A percentile compares a stretch with the other conserved stretches of the same genome.
Evolutionary conservation across 495 filamentous ascomycete species (phyloP).

Genomic region (Pyrenopolyporus hunteri): DNA sequence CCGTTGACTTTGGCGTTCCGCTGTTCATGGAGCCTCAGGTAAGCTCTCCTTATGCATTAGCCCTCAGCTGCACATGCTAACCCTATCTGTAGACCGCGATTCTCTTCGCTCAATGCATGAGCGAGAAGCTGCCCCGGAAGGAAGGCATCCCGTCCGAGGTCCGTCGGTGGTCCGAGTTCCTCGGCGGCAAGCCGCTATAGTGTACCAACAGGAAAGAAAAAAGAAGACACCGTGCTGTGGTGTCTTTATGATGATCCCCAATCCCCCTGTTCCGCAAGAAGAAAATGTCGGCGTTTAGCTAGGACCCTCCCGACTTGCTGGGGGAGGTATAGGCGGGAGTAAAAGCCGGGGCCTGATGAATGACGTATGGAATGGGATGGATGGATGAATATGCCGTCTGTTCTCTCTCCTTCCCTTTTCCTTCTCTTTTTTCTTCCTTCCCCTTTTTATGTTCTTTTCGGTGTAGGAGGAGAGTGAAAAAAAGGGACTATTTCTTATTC

Average conservation of each 20-base stretch:
- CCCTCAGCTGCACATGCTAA: constrained; percentile 34
- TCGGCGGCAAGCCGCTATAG: constrained; percentile 90
- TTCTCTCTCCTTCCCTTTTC: neutral
- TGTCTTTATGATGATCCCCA: neutral
- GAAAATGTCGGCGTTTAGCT: constrained; percentile 11
- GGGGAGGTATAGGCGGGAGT: neutral
- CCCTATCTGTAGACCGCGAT: constrained; percentile 75
- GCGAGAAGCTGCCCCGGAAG: constrained; percentile 83
- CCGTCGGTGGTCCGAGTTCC: constrained; percentile 90
- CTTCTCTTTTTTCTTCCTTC: neutral
- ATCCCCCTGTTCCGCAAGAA: neutral
- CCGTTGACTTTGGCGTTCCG: constrained; percentile 96
- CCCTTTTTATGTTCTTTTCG: too few species aligned
- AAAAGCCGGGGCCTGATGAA: neutral
- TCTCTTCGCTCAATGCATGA: constrained; percentile 96
- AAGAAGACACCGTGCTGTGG: neutral
- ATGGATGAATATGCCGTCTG: neutral
- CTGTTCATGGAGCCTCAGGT: constrained; percentile 99
- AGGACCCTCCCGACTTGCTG: constrained; percentile 8
- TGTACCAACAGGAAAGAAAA: constrained; percentile 34
- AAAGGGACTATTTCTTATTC: neutral
- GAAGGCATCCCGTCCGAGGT: constrained; percentile 89
- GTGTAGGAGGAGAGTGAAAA: neutral
- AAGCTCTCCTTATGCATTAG: constrained; percentile 44
- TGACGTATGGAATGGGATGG: neutral